Conservation (phyloP, 73 alveolate genomes). For the Symbiodinium natans region DNA sequence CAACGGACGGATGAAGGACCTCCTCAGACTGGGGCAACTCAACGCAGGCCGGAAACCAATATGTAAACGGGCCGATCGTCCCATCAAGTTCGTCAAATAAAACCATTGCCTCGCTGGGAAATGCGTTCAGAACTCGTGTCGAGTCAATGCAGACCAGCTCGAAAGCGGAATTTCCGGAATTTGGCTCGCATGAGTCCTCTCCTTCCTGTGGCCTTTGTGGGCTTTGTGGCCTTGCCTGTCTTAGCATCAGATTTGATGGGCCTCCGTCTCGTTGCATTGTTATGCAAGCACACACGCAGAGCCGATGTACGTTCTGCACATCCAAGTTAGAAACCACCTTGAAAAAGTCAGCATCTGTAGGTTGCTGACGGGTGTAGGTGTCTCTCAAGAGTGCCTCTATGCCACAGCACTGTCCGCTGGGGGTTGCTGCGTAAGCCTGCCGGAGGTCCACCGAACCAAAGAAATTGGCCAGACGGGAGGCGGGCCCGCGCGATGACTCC, state of each 20-base stretch:
- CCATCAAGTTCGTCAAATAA: background rate
- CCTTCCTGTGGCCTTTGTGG: background rate
- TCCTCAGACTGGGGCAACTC: constrained; percentile 37
- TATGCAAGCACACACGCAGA: constrained; percentile 34
- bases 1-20: background rate
- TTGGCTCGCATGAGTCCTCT: too few species aligned
- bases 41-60: constrained; percentile 56
- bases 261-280: constrained; percentile 71
- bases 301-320: constrained; percentile 19
- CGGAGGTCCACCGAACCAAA: constrained; percentile 41
- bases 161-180: background rate
- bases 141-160: constrained; percentile 42
- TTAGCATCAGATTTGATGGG: constrained; percentile 60
- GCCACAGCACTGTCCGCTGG: constrained; percentile 31
- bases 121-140: constrained; percentile 40
- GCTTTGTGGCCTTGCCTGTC: background rate
- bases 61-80: background rate
- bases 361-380: background rate
- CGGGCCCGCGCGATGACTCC: background rate
- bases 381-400: constrained; percentile 3
- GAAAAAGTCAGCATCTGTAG: constrained; percentile 54
- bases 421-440: constrained; percentile 66
- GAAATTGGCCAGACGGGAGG: constrained; percentile 23
- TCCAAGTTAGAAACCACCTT: background rate
- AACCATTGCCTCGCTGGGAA: constrained; percentile 3